Conservation (phyloP, 768 basidiomycete species). For the Crassisporium funariophilum region DNA sequence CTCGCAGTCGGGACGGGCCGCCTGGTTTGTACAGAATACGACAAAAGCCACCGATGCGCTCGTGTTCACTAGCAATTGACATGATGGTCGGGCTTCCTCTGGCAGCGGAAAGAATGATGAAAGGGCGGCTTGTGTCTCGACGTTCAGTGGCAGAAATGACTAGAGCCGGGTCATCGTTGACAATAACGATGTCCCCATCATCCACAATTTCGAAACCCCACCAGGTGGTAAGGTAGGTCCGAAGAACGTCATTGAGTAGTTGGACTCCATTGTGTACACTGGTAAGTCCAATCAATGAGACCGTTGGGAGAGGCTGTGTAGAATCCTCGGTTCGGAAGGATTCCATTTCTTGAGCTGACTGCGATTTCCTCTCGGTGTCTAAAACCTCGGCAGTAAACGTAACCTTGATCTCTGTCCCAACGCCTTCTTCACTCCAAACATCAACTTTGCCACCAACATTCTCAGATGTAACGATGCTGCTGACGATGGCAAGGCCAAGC, state of each 20-base stretch:
- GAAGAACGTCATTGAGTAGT: slow-evolving; percentile 63
- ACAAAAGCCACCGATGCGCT: slow-evolving; percentile 83
- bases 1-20: slow-evolving; percentile 74
- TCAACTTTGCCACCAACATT: slow-evolving; percentile 91
- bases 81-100: slow-evolving; percentile 68
- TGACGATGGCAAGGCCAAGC: slow-evolving; percentile 92
- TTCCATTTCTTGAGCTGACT: slow-evolving; percentile 44
- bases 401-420: slow-evolving; percentile 91
- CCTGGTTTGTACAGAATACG: slow-evolving; percentile 89
- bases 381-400: slow-evolving; percentile 72
- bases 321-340: slow-evolving; percentile 45
- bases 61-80: slow-evolving; percentile 68
- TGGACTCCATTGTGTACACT: slow-evolving; percentile 62
- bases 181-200: slow-evolving; percentile 71
- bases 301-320: slow-evolving; percentile 41
- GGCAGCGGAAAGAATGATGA: slow-evolving; percentile 73
- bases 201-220: slow-evolving; percentile 69
- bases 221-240: slow-evolving; percentile 69
- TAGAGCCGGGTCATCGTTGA: slow-evolving; percentile 74
- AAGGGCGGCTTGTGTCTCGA: slow-evolving; percentile 61
- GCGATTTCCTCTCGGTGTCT: slow-evolving; percentile 35
- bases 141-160: slow-evolving; percentile 58
- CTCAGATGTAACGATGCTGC: slow-evolving; percentile 85
- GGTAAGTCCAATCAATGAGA: slow-evolving; percentile 78
- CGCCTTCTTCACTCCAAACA: slow-evolving; percentile 88